Evolutionary conservation across 805 yeast genomes (phyloP), one percentile per base, ranked within the genome.

Genomic region (Danielia reshetovae): DNA sequence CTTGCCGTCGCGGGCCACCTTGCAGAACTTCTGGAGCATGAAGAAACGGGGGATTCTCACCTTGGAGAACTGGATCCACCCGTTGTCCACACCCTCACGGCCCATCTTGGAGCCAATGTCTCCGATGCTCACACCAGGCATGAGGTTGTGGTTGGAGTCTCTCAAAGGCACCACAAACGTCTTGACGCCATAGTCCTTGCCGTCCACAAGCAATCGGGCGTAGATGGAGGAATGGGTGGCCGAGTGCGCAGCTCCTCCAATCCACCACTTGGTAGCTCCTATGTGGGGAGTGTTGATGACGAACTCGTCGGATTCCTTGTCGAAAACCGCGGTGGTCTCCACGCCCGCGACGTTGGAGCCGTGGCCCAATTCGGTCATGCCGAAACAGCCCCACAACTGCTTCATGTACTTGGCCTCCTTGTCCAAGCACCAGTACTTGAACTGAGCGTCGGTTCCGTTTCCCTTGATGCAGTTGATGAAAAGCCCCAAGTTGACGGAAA

Each of bases 261-360:
- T 68, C 73, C 73, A 68, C 73, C 73, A 68, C 49, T 68, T 68
- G 42, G 73, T 68, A 29, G 73, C 73, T 40, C 73, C 72, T 40
- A 68, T 59, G 44, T 67, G 72, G 5, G 73, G 73, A 19, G 73
- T 68, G 52, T 64, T 63, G 42, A 68, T 60, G 36, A 67, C 46
- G 40, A 68, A 68, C 48, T 66, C 67, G 45, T 67, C 73, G 16
- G 54, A 56, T 35, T 54, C 57, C 30, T 49, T 51, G 42, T 68
- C 73, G 34, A 62, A 66, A 28, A 70, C 49, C 25, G 60, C 60
- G 17, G 49, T 44, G 25, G 52, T 48, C 21, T 48, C 52, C 3
- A 45, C 44, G 1, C 52, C 52, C 0, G 52, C 52, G 1, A 42
- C 52, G 27, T 48, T 48, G 25, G 49, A 45, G 5, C 52, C 52